Conservation (phyloP, 495 filamentous ascomycete genomes). For the Hypoxylon intermedium region DNA sequence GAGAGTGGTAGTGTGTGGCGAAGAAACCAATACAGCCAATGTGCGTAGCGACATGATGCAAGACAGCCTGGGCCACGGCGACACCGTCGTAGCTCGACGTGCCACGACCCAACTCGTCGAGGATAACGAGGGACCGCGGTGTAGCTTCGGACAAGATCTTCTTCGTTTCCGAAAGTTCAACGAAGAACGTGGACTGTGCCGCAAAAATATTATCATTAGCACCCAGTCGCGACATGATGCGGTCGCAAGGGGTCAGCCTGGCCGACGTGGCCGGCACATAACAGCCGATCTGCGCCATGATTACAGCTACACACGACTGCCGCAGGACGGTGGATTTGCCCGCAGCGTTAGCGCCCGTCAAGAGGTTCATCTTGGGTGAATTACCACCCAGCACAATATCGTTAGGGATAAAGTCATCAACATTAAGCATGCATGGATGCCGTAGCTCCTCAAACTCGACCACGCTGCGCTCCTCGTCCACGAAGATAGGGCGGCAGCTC, state of each 20-base stretch:
- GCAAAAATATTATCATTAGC: constrained; percentile 99
- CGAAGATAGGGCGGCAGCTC: constrained; percentile 85
- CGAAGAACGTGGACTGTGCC: constrained; percentile 97
- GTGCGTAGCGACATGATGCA: constrained; percentile 92
- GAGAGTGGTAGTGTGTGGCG: constrained; percentile 95
- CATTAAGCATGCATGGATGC: constrained; percentile 90
- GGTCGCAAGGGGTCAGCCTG: constrained; percentile 87
- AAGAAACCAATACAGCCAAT: constrained; percentile 96
- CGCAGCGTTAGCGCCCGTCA: constrained; percentile 96
- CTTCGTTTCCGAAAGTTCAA: constrained; percentile 96
- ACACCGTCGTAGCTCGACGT: constrained; percentile 95
- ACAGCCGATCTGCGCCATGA: constrained; percentile 98
- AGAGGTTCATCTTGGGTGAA: constrained; percentile 81
- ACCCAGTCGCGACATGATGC: constrained; percentile 98
- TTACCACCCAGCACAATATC: constrained; percentile 87
- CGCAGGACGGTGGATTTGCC: constrained; percentile 98
- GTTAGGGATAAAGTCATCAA: constrained; percentile 96
- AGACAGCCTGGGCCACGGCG: constrained; percentile 92
- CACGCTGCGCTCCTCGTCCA: constrained; percentile 82
- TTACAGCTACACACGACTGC: constrained; percentile 85
- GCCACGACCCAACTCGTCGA: constrained; percentile 95
- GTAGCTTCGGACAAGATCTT: constrained; percentile 98
- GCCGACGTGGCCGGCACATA: constrained; percentile 86
- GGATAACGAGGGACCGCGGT: constrained; percentile 91
- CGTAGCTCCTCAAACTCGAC: constrained; percentile 91